Percentiles rank a stretch among this genome's conserved stretches.
Conservation (phyloP, 176 grass and related monocot genomes). For the Zizania latifolia region DNA sequence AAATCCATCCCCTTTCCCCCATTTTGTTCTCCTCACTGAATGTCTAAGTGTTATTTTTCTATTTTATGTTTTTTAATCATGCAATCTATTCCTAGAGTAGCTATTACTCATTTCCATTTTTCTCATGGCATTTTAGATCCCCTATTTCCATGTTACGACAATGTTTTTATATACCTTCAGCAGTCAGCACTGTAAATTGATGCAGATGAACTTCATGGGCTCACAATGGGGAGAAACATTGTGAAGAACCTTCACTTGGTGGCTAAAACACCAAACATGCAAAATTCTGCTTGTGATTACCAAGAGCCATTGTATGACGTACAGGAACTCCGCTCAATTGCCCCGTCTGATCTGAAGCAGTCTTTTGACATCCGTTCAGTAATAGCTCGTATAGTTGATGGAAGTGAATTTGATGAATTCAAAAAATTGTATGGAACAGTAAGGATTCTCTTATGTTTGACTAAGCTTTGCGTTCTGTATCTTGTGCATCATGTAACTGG, state of each 20-base stretch:
- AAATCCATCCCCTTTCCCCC: too few relatives aligned
- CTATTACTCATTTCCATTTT: neutral
- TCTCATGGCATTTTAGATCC: neutral
- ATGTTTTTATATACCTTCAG: too few relatives aligned
- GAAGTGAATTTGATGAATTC: conserved; percentile 97
- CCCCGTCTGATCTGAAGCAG: conserved; percentile 77
- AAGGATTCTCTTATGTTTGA: conserved; percentile 36
- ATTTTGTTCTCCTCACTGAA: neutral
- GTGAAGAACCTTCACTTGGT: conserved; percentile 89
- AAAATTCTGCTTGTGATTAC: conserved; percentile 51
- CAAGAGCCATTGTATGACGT: conserved; percentile 82
- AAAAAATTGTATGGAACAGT: conserved; percentile 96
- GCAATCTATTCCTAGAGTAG: neutral
- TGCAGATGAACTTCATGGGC: conserved; percentile 89
- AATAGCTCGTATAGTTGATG: conserved; percentile 81
- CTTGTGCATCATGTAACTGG: neutral
- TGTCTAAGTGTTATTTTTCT: neutral
- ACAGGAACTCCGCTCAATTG: conserved; percentile 75
- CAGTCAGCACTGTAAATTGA: conserved; percentile 28
- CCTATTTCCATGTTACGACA: too few relatives aligned
- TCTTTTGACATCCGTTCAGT: conserved; percentile 81
- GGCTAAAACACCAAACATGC: conserved; percentile 45
- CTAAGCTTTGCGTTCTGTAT: conserved; percentile 9
- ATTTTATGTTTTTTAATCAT: conserved; percentile 6
- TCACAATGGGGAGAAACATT: conserved; percentile 74